A percentile compares a stretch with the other conserved stretches of the same genome.
Conservation (phyloP, 257 asterid genomes). For the Coffea eugenioides region DNA sequence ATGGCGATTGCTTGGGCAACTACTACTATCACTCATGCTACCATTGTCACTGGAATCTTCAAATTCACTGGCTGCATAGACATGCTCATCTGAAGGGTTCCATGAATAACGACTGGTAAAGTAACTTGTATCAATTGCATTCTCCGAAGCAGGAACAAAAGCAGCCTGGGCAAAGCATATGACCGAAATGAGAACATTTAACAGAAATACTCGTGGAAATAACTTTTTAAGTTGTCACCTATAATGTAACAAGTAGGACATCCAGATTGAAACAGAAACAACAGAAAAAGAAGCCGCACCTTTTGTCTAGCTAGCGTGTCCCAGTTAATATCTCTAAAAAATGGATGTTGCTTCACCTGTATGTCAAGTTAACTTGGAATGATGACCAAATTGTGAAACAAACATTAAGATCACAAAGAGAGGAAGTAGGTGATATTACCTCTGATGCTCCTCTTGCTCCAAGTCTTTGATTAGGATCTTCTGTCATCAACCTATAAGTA, state of each 20-base stretch:
- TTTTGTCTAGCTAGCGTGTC: slow-evolving; percentile 97
- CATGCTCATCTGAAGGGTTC: slow-evolving; percentile 91
- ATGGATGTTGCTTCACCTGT: slow-evolving; percentile 96
- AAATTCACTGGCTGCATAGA: slow-evolving; percentile 75
- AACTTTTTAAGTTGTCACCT: neutral
- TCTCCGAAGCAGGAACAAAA: slow-evolving; percentile 89
- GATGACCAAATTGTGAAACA: neutral
- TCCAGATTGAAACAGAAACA: neutral
- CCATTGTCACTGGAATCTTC: slow-evolving; percentile 82
- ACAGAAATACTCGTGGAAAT: neutral
- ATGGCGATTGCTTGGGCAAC: slow-evolving; percentile 88
- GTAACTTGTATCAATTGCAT: slow-evolving; percentile 93
- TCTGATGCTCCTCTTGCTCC: slow-evolving; percentile 96
- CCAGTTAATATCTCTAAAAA: slow-evolving; percentile 93
- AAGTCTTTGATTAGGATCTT: slow-evolving; percentile 95
- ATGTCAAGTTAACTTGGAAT: slow-evolving; percentile 9
- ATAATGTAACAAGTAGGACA: neutral
- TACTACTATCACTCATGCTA: slow-evolving; percentile 81
- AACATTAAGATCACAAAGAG: neutral
- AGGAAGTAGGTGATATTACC: slow-evolving; percentile 35
- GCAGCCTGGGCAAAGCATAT: slow-evolving; percentile 64
- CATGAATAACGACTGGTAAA: slow-evolving; percentile 92
- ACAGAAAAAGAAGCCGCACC: slow-evolving; percentile 37
- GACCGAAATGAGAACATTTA: neutral
- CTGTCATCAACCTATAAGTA: slow-evolving; percentile 69